phyloP scores from a whole-genome alignment of 2,329 filamentous ascomycete species.

The Alternaria triticimaculans region DNA sequence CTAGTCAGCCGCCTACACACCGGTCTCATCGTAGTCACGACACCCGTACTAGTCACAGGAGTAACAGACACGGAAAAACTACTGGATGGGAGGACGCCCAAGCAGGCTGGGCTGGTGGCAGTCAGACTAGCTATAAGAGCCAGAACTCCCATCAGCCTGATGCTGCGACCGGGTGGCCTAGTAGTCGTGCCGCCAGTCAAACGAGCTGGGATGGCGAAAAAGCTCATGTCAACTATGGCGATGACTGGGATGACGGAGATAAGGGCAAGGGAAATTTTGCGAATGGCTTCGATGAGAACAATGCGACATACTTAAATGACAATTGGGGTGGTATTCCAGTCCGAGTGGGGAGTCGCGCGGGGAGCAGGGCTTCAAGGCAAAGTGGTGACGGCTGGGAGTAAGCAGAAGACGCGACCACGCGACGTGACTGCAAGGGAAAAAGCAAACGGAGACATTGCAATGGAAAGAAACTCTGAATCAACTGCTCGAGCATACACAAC shows the following conservation, averaged over 20 bases:
- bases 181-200: neutral
- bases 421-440: neutral
- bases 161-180: neutral
- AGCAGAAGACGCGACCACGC: neutral
- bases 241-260: neutral
- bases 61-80: neutral
- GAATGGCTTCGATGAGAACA: slow-evolving; percentile 29
- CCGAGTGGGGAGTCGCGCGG: slow-evolving; percentile 16
- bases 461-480: neutral
- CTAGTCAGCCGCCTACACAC: neutral
- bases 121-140: neutral
- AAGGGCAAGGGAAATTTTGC: slow-evolving; percentile 8
- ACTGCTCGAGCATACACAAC: neutral
- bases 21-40: neutral
- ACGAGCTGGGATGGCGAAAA: slow-evolving; percentile 3
- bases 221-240: neutral
- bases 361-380: neutral
- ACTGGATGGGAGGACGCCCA: neutral
- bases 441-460: neutral
- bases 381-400: slow-evolving; percentile 14
- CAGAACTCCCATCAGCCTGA: neutral
- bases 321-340: slow-evolving; percentile 25
- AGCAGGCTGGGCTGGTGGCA: neutral
- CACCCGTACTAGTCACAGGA: neutral
- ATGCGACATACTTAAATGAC: slow-evolving; percentile 31